Base-by-base conservation (phyloP, 345 rosid species). In the Kernera saxatilis region DNA sequence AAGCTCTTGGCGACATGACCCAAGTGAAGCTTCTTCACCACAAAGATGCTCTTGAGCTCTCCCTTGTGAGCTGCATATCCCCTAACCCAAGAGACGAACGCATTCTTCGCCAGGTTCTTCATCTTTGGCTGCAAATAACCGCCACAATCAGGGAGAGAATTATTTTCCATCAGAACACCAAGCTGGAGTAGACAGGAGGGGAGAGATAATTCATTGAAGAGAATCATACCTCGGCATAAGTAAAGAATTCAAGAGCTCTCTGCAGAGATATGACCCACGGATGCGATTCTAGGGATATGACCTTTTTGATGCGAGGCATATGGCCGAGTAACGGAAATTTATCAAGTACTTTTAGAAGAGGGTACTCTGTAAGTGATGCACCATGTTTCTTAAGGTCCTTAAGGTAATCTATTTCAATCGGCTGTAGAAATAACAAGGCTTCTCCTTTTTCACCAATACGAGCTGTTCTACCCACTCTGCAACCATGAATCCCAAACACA, bases 1-100 rank as follows among this genome's bases (percentile, higher is more conserved):
- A 94, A 94, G 81, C 99, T 91, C 77, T 86, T 94, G 17, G 98
- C 97, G n/a, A 87, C 98, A 76, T 94, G 97, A 53, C 99, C 99
- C 29, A 94, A 67, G 67, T 94, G 98, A 82, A 94, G 98, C 64
- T 87, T 91, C 85, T 94, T 92, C 75, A 88, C 88, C 81, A 84
- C 80, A 56, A 91, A 94, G 4, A 89, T 91, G 54, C 87, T 80
- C 75, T 91, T 91, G 63, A 94, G 87, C 67, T 91, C 98, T 57
- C 98, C 98, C 3, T 90, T 87, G 67, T 91, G 92, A 27, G 96
- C 92, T 32, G 96, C 85, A 80, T 86, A 94, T 70, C 98, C 96
- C 2, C 98, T 87, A 3, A 88, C 83, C 99, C 99, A 91, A 30
- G 96, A 94, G 69, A 92, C 86, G 79, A 89, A 91, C 2, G 99